phyloP scores from a whole-genome alignment of 78 protist genomes.

The Bodo saltans region DNA sequence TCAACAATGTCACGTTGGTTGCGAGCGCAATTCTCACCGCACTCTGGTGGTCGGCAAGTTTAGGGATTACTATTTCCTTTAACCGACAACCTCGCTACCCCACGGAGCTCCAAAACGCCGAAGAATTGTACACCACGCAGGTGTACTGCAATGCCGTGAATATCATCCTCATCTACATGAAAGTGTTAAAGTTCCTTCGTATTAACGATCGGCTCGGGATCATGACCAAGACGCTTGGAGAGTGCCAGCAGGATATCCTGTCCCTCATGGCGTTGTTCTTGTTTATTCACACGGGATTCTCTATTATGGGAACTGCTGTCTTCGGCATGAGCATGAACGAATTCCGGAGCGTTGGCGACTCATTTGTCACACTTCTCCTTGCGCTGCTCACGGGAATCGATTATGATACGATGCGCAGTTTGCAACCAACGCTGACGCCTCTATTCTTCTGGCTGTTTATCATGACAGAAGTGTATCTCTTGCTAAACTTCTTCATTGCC shows the following conservation, averaged over 20 bases:
- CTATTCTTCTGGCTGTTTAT: not conserved
- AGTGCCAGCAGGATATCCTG: not conserved
- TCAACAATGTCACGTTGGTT: not conserved
- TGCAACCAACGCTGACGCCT: not conserved
- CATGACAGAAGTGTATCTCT: constrained; percentile 1
- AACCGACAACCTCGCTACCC: not conserved
- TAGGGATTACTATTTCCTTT: not conserved
- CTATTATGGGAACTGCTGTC: not conserved
- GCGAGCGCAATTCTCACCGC: not conserved
- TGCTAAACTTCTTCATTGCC: constrained; percentile 28
- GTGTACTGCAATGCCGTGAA: constrained; percentile 10
- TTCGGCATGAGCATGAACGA: constrained; percentile 5
- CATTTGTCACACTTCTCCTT: not conserved
- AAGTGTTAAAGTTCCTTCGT: constrained; percentile 5
- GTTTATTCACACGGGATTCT: not conserved
- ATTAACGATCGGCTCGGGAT: constrained; percentile 23
- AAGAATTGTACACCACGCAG: constrained; percentile 6
- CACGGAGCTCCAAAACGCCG: not conserved
- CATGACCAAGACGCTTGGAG: constrained; percentile 24
- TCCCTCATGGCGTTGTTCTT: not conserved
- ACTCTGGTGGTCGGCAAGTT: not conserved
- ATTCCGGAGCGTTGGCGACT: not conserved
- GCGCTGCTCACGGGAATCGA: constrained; percentile 18
- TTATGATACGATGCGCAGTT: constrained; percentile 14
- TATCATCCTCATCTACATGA: constrained; percentile 4